phyloP scores from a whole-genome alignment of 768 basidiomycete species.

The Amanita rubescens region DNA sequence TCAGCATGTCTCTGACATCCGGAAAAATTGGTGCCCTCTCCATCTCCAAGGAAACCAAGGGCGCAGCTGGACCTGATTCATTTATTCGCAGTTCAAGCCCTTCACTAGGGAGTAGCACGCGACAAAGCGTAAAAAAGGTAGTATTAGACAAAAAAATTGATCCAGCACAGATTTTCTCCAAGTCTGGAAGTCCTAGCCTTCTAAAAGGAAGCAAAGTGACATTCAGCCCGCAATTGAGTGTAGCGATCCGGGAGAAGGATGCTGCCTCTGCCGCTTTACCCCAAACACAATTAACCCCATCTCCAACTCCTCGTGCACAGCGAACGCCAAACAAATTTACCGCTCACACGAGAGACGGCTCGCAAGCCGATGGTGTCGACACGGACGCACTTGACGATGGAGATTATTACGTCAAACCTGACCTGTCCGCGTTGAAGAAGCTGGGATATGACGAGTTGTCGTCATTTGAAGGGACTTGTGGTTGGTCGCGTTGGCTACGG shows the following conservation, averaged over 20 bases:
- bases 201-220: conserved; percentile 46
- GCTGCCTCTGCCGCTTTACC: conserved; percentile 30
- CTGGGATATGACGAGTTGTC: conserved; percentile 68
- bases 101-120: conserved; percentile 57
- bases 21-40: conserved; percentile 52
- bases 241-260: conserved; percentile 71
- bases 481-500: conserved; percentile 93
- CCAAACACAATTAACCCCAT: conserved; percentile 25
- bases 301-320: conserved; percentile 28
- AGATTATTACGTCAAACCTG: conserved; percentile 88
- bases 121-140: conserved; percentile 89
- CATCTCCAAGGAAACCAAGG: conserved; percentile 50
- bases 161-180: conserved; percentile 58
- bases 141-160: conserved; percentile 82
- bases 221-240: conserved; percentile 69
- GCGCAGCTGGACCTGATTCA: background rate
- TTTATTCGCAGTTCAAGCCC: conserved; percentile 53
- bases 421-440: conserved; percentile 62
- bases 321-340: conserved; percentile 35
- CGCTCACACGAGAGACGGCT: conserved; percentile 23
- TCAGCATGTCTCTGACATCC: conserved; percentile 40
- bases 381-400: conserved; percentile 60
- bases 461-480: conserved; percentile 64
- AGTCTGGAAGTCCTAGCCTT: conserved; percentile 39
- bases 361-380: conserved; percentile 17